Percentiles rank a stretch among this genome's conserved stretches.
phyloP scores from a whole-genome alignment of 2,329 filamentous ascomycete genomes.

The Colletotrichum kahawae region DNA sequence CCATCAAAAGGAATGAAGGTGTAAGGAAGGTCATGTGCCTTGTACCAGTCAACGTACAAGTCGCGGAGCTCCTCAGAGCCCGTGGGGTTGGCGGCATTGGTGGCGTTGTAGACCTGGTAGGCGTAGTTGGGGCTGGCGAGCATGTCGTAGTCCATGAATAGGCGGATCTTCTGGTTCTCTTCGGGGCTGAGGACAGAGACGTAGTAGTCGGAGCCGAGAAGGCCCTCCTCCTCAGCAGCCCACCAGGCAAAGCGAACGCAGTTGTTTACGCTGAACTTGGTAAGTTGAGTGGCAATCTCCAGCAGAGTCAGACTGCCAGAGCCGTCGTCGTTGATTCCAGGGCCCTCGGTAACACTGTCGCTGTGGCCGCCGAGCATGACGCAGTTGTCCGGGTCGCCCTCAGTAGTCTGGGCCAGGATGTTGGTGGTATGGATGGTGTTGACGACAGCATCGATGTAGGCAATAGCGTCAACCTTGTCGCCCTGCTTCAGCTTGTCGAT shows the following conservation, averaged over 20 bases:
- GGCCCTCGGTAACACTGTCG: slow-evolving; percentile 66
- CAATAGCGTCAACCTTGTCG: slow-evolving; percentile 55
- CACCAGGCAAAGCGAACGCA: slow-evolving; percentile 73
- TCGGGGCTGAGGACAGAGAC: slow-evolving; percentile 56
- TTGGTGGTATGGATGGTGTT: slow-evolving; percentile 61
- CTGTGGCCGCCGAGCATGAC: slow-evolving; percentile 71
- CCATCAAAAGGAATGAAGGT: slow-evolving; percentile 79
- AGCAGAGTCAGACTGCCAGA: slow-evolving; percentile 68
- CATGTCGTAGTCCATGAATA: slow-evolving; percentile 77
- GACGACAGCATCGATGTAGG: slow-evolving; percentile 65
- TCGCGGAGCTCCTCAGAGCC: slow-evolving; percentile 74
- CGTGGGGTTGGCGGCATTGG: slow-evolving; percentile 70
- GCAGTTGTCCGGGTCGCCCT: slow-evolving; percentile 66
- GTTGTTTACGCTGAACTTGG: slow-evolving; percentile 64
- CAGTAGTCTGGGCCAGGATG: slow-evolving; percentile 65
- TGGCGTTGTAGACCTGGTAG: slow-evolving; percentile 74
- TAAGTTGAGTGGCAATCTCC: slow-evolving; percentile 65
- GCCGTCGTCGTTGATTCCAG: slow-evolving; percentile 81
- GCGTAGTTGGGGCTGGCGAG: slow-evolving; percentile 70
- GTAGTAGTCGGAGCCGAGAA: slow-evolving; percentile 68
- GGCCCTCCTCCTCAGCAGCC: slow-evolving; percentile 70
- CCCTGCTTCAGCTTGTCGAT: slow-evolving; percentile 58
- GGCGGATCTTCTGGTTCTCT: slow-evolving; percentile 67
- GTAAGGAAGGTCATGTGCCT: slow-evolving; percentile 64
- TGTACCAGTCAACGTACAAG: slow-evolving; percentile 72